A percentile compares a stretch with the other conserved stretches of the same genome.
These are phyloP conservation scores for Aspergillus mulundensis DNA, from an alignment of 495 filamentous ascomycete species.

Conservation along the genomic window DNA sequence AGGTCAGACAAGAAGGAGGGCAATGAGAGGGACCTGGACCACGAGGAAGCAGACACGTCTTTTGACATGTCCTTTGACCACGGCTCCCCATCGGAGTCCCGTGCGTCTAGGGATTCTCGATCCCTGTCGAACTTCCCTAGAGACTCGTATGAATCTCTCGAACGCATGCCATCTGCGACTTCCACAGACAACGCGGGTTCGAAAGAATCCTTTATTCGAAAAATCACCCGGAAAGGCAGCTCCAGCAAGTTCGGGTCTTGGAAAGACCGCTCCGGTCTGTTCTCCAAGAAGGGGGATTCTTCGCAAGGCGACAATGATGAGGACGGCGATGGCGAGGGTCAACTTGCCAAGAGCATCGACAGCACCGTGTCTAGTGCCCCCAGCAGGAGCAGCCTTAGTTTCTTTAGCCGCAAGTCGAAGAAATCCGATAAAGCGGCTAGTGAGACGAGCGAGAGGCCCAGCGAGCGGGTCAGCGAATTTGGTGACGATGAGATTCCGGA, in stretches of 20 bases:
- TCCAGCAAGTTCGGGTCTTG: conserved; percentile 76
- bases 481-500: conserved; percentile 46
- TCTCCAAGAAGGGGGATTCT: conserved; percentile 60
- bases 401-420: conserved; percentile 49
- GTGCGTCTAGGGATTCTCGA: conserved; percentile 58
- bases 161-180: conserved; percentile 61
- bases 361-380: conserved; percentile 41
- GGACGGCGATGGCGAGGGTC: conserved; percentile 40
- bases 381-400: conserved; percentile 44
- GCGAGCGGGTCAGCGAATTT: conserved; percentile 44
- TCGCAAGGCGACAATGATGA: conserved; percentile 49
- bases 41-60: conserved; percentile 27
- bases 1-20: conserved; percentile 35
- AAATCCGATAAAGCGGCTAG: conserved; percentile 42
- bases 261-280: conserved; percentile 59
- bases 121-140: conserved; percentile 60
- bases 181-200: conserved; percentile 57
- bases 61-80: conserved; percentile 44
- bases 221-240: conserved; percentile 74
- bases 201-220: conserved; percentile 63
- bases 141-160: conserved; percentile 73
- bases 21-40: conserved; percentile 32
- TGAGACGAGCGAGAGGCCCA: conserved; percentile 45
- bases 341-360: conserved; percentile 47
- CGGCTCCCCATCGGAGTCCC: conserved; percentile 58